phyloP scores from a whole-genome alignment of 1,284 basidiomycete genomes.

The Malassezia cuniculi region DNA sequence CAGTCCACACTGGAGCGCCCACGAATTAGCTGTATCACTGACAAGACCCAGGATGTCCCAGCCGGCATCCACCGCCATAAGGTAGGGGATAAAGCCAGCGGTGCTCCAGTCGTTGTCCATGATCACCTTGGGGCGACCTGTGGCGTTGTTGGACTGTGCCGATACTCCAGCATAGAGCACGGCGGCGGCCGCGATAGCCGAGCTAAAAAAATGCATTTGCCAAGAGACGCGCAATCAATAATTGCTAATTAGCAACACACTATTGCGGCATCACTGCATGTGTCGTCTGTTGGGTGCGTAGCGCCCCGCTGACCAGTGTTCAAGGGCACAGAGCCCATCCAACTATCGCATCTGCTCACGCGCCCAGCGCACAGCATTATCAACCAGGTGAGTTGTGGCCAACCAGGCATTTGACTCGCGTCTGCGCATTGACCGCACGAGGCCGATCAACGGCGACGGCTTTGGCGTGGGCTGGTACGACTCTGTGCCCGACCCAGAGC shows the following conservation, averaged over 20 bases:
- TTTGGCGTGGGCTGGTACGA: constrained; percentile 76
- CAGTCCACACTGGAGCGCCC: too few species aligned
- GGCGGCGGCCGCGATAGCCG: not conserved
- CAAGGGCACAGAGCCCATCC: constrained; percentile 30
- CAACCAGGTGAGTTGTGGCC: constrained; percentile 21
- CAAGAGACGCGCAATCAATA: too few species aligned
- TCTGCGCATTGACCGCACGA: constrained; percentile 46
- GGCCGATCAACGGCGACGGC: constrained; percentile 60
- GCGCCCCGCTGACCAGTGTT: constrained; percentile 18
- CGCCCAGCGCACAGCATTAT: constrained; percentile 79
- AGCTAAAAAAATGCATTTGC: not conserved
- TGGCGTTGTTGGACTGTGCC: not conserved
- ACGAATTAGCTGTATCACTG: too few species aligned
- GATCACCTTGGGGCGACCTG: not conserved
- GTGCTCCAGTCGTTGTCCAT: too few species aligned
- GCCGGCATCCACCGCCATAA: too few species aligned
- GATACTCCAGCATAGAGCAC: not conserved
- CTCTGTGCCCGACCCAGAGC: constrained; percentile 19
- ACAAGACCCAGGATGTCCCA: too few species aligned
- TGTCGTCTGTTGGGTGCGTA: not conserved
- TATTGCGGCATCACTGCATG: too few species aligned
- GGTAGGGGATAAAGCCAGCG: too few species aligned
- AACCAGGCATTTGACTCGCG: constrained; percentile 33
- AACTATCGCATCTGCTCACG: constrained; percentile 58
- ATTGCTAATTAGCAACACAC: too few species aligned